Conservation (phyloP, 768 basidiomycete species). For the Piloderma croceum region DNA sequence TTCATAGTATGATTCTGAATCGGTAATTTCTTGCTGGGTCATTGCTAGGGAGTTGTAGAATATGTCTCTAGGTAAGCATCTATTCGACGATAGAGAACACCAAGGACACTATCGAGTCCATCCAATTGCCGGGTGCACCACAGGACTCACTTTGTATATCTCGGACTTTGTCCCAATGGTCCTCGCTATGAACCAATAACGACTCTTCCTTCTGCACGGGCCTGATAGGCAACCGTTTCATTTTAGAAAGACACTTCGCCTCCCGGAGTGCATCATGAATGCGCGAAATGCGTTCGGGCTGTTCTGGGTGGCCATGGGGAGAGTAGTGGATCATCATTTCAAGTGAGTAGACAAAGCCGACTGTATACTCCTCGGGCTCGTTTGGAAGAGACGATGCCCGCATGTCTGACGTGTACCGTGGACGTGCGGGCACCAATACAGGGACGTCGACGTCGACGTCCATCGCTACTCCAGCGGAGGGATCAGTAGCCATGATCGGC, state of each 20-base stretch:
- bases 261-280: conserved; percentile 66
- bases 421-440: too few relatives aligned
- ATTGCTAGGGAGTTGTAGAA: conserved; percentile 47
- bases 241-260: conserved; percentile 55
- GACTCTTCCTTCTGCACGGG: conserved; percentile 73
- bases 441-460: too few relatives aligned
- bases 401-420: too few relatives aligned
- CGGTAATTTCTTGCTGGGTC: conserved; percentile 65
- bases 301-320: conserved; percentile 67
- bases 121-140: not conserved
- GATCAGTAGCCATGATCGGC: too few relatives aligned
- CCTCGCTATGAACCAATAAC: conserved; percentile 83
- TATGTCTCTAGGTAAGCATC: conserved; percentile 1
- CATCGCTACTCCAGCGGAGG: too few relatives aligned
- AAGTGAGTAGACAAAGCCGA: conserved; percentile 82
- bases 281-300: conserved; percentile 67
- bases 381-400: too few relatives aligned
- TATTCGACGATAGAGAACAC: conserved; percentile 2
- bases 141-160: conserved; percentile 68
- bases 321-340: conserved; percentile 85
- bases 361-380: too few relatives aligned
- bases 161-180: conserved; percentile 88
- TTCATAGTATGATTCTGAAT: conserved; percentile 81
- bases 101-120: conserved; percentile 8
- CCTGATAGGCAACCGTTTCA: conserved; percentile 75